Base-by-base conservation (phyloP, 371 early-diverging fungal species). In the Saksenaea vasiformis region DNA sequence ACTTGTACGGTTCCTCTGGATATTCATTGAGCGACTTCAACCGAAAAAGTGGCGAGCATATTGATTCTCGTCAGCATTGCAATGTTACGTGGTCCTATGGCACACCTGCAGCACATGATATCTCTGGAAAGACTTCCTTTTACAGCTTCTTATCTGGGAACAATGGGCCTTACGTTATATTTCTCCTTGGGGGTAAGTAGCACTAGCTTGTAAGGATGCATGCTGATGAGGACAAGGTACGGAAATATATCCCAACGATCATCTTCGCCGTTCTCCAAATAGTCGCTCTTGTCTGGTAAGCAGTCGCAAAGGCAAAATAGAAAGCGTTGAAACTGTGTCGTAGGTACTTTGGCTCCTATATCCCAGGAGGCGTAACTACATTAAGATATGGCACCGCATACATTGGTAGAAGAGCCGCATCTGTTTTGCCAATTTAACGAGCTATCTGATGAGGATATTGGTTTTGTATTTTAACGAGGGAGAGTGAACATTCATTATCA, bases 81-180 rank as follows among this genome's bases (percentile, higher is more conserved):
- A 10, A 64, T 90, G 67, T 66, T 90, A 44, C 80, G 83, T 47
- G 90, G 90, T 13, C 90, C 89, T 19, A 74, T 73, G 65, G 69
- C 87, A 1, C 89, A 89, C 62, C 56, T 88, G 26, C 73, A 80
- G 54, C 86, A 89, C 58, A 78, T 87, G 77, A 60, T 87, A 17
- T 85, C 86, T 22, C 67, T 66, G 43, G 87, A 87, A 58, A 72
- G 90, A 51, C 51, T 87, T 3, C 84, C 86, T 1, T 88, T 88
- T 68, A 86, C 87, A 4, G 60, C 67, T 22, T 74, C 81, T 2
- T 89, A 90, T 66, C 68, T 87, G 34, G 87, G 87, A 26, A 83
- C 87, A 8, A 83, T 90, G 83, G 67, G 68, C 1, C 64, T 88
- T 62, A 87, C 87, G 1, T 71, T 90, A 24, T 88, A 84, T 60